Conservation (phyloP, 768 basidiomycete species). For the Tricholoma matsutake region DNA sequence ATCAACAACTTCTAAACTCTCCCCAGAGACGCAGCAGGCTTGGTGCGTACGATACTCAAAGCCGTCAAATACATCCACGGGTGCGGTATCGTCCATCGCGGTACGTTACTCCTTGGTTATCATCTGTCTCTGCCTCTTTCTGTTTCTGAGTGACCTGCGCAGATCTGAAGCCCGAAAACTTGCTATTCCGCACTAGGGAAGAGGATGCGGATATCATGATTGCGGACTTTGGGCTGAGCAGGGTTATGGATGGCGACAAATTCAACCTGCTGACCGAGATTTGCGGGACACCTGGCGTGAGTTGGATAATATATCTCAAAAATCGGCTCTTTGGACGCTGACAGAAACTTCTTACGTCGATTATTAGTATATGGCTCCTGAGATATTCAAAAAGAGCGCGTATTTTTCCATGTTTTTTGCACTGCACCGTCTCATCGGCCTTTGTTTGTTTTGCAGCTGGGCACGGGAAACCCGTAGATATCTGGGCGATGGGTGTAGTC, state of each 20-base stretch:
- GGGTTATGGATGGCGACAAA: slow-evolving; percentile 89
- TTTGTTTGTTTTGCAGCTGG: slow-evolving; percentile 51
- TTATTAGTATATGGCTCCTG: slow-evolving; percentile 88
- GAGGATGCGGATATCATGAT: slow-evolving; percentile 96
- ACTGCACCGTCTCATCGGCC: not conserved
- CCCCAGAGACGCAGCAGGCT: slow-evolving; percentile 79
- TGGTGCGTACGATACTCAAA: slow-evolving; percentile 82
- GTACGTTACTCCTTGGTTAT: slow-evolving; percentile 36
- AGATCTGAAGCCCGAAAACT: slow-evolving; percentile 98
- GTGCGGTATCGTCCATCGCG: slow-evolving; percentile 90
- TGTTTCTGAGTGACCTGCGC: not conserved
- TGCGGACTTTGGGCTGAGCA: slow-evolving; percentile 92
- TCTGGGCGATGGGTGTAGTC: slow-evolving; percentile 99
- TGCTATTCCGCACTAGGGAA: slow-evolving; percentile 84
- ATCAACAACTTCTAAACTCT: slow-evolving; percentile 3
- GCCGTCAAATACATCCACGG: slow-evolving; percentile 92
- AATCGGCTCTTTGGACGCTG: slow-evolving; percentile 5
- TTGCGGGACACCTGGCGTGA: slow-evolving; percentile 88
- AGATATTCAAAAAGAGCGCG: slow-evolving; percentile 90
- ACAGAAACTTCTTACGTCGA: not conserved
- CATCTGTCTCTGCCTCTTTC: not conserved
- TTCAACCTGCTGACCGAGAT: slow-evolving; percentile 88
- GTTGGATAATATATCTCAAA: no score
- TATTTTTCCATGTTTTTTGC: slow-evolving; percentile 8
- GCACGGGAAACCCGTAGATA: slow-evolving; percentile 91